Base-by-base conservation (phyloP, 192 early-diverging fungal species). In the Gigaspora rosea region DNA sequence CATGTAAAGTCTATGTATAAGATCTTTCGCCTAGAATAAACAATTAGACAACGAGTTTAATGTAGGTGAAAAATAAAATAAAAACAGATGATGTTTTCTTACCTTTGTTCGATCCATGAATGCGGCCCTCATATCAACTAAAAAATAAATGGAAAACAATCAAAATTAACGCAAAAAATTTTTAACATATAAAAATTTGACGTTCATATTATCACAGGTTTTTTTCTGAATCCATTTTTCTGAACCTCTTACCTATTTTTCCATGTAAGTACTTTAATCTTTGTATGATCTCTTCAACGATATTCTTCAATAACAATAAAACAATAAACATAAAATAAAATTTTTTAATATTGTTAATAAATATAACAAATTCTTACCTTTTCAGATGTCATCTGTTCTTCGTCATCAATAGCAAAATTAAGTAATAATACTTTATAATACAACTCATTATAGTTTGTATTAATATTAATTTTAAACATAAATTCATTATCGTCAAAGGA, bases 41-140 rank as follows among this genome's bases (percentile, higher is more conserved):
- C n/a, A 69, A 16, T 41, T 7, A 41, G 41, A 41, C 0, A 6
- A 41, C 7, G 41, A 41, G 41, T 63, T 63, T 63, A 33, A 22
- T 33, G 13, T 12, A 20, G 33, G 6, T 27, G 5, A 11, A 12
- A 27, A 33, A 8, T 22, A 63, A 27, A 63, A 33, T 63, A 33
- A 63, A 10, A 11, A 7, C 7, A 52, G 22, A 8, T 46, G n/a
- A 58, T n/a, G 20, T 46, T 27, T 2, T 32, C 41, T 57, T 73
- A 74, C 72, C 47, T 74, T 74, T 62, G 72, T 74, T 46, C 72
- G 33, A 61, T 74, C 72, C 58, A 74, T 36, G 11, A 74, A 74
- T 10, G 72, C 72, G 8, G 72, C 72, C 32, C 58, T 59, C 58
- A 62, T 74, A 47, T 74, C 72, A 15, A 49, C 58, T 73, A 41